Evolutionary conservation across 805 yeast species (phyloP).

Genomic region (Metschnikowia amazonensis): DNA sequence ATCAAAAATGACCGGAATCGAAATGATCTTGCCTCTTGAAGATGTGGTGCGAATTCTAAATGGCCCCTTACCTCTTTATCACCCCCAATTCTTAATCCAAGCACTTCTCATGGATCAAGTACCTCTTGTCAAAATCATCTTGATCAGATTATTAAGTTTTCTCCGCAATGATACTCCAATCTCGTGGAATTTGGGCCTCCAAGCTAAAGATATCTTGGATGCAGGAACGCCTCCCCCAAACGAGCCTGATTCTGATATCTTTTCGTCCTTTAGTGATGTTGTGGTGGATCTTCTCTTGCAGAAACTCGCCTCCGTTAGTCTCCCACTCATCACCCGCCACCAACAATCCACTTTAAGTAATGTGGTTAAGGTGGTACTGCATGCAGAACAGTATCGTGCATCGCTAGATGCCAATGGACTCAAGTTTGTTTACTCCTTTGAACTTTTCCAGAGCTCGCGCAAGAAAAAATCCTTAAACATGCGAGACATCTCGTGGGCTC

Average conservation of each 20-base stretch:
- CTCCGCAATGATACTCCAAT: constrained; percentile 40
- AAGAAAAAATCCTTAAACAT: constrained; percentile 56
- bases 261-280: constrained; percentile 33
- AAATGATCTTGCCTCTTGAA: constrained; percentile 43
- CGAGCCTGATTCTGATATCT: too few relatives aligned
- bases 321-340: constrained; percentile 84
- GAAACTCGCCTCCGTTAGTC: constrained; percentile 56
- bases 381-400: constrained; percentile 43
- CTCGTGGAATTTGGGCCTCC: constrained; percentile 33
- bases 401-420: constrained; percentile 63
- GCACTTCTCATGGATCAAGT: constrained; percentile 60
- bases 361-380: constrained; percentile 60
- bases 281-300: constrained; percentile 52
- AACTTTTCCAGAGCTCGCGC: constrained; percentile 50
- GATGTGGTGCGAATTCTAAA: constrained; percentile 73
- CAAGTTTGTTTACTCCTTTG: constrained; percentile 67
- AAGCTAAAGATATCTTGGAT: constrained; percentile 7
- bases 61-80: constrained; percentile 87
- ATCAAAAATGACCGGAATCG: too few relatives aligned
- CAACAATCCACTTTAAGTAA: constrained; percentile 82
- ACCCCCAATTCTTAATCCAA: constrained; percentile 85
- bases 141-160: constrained; percentile 49
- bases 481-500: constrained; percentile 86
- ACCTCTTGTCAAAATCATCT: constrained; percentile 50
- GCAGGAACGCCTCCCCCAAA: too few relatives aligned